Evolutionary conservation across 2,329 filamentous ascomycete species (phyloP), one percentile per base, ranked within the genome.

Genomic region (Cladophialophora psammophila): DNA sequence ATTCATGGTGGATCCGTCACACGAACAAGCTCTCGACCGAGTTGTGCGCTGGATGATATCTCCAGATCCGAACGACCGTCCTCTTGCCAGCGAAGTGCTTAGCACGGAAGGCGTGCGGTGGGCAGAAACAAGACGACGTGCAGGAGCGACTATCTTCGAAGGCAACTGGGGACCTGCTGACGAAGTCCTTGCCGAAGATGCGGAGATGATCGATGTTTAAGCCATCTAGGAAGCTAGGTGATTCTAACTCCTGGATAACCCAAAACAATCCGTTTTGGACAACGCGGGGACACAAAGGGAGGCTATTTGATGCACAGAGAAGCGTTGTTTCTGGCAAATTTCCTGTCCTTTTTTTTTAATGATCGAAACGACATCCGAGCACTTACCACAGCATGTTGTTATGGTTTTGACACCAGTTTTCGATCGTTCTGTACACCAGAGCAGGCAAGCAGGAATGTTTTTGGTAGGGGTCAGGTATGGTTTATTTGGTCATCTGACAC

Each of bases 91-190:
- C 60, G 87, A 96, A 70, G 81, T 99, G 10, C 85, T 97, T 55
- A 81, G 86, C 54, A 86, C 89, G 1, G 88, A 89, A 57, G 92
- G 93, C 31, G 85, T 97, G 60, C 86, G 85, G 68, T 99, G 95
- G 91, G 90, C 96, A 36, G 86, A 89, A 63, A 81, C 84, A 59
- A 89, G 93, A 69, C 89, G 93, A 63, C 89, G 91, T 63, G 92
- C 93, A 10, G 92, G 93, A 53, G 95, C 95, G n/a, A 97, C 93
- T 0, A 89, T 99, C 61, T 99, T 91, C 74, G 95, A 99, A 80
- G 95, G 95, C 69, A 95, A 92, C 77, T 99, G 94, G 91, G 95
- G 95, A 3, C 94, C 94, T 36, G 86, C 86, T 31, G 89, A 89
- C 70, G 86, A 89, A 69, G 82, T 88, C 20, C 80, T 88, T 63